Percentiles rank a stretch among this genome's conserved stretches.
Conservation (phyloP, 805 yeast genomes). For the Suhomyces sp. region DNA sequence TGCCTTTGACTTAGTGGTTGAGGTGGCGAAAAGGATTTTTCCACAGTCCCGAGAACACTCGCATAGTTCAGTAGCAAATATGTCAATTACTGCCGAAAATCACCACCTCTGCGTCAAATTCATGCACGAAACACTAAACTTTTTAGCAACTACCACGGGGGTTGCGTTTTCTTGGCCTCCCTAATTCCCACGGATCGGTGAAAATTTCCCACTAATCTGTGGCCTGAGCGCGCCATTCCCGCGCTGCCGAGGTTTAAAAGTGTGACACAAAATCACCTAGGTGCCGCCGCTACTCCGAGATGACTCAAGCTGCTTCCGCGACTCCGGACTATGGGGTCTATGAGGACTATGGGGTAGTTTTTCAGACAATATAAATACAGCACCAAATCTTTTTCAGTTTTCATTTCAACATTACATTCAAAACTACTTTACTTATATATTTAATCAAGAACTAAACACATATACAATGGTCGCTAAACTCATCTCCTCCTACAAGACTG, state of each 20-base stretch:
- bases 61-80: neutral
- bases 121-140: neutral
- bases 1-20: neutral
- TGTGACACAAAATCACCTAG: neutral
- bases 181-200: neutral
- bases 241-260: neutral
- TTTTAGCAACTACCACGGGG: neutral
- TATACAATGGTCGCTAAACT: constrained; percentile 9
- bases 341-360: neutral
- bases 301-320: constrained; percentile 8
- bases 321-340: neutral
- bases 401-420: neutral
- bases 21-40: neutral
- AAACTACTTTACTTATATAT: neutral
- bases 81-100: neutral
- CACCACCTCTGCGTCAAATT: neutral
- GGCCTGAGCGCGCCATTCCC: neutral
- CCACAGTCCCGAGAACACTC: neutral
- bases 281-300: constrained; percentile 7
- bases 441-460: neutral
- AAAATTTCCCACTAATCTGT: neutral
- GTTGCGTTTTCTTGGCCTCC: neutral
- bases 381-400: neutral
- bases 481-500: constrained; percentile 37
- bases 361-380: neutral